Conservation (phyloP, 2,329 filamentous ascomycete species). For the Nothophaeocryptopus gaeumannii region DNA sequence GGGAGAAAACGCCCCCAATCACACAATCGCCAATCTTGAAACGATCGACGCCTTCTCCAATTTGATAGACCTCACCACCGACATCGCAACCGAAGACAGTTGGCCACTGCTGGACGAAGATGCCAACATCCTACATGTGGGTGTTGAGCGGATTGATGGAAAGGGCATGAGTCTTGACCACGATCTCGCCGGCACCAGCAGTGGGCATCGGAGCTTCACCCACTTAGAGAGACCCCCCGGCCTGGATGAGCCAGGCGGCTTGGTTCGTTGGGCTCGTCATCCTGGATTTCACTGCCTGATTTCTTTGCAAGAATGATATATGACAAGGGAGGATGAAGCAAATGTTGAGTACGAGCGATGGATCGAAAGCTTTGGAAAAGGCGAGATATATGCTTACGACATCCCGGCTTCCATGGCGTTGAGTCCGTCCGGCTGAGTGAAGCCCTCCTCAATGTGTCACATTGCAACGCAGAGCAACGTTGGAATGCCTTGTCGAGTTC, state of each 20-base stretch:
- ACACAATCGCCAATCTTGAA: constrained; percentile 36
- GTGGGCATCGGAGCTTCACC: constrained; percentile 26
- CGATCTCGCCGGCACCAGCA: constrained; percentile 30
- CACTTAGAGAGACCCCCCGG: constrained; percentile 17
- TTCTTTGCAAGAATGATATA: no score
- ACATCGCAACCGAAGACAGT: constrained; percentile 36
- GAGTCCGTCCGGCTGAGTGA: no score
- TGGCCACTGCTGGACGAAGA: constrained; percentile 33
- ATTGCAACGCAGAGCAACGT: no score
- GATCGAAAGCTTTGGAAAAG: no score
- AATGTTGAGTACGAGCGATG: no score
- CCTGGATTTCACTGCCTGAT: no score
- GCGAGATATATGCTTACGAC: no score
- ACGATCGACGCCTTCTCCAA: constrained; percentile 29
- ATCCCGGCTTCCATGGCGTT: no score
- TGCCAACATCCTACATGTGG: constrained; percentile 29
- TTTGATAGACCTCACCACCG: constrained; percentile 35
- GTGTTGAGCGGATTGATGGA: constrained; percentile 40
- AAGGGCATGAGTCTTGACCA: constrained; percentile 34
- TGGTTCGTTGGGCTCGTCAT: constrained; percentile 8
- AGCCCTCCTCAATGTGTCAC: no score
- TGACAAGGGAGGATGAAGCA: no score
- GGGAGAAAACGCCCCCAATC: constrained; percentile 29
- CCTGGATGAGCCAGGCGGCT: constrained; percentile 17
- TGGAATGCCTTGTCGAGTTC: no score